Conservation (phyloP, 2,329 filamentous ascomycete species). For the Fusarium sp. region DNA sequence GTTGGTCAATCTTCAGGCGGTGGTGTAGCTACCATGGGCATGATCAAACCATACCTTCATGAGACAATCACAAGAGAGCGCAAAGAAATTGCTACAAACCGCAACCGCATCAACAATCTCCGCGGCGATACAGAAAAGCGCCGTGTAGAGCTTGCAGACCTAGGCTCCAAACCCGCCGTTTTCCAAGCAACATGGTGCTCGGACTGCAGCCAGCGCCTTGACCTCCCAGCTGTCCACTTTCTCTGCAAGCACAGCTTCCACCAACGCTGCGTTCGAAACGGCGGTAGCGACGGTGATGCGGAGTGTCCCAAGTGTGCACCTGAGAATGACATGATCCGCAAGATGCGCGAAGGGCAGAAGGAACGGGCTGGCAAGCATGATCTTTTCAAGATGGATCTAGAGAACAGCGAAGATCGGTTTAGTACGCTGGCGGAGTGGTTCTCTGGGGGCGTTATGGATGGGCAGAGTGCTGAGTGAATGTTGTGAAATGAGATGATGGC, state of each 20-base stretch:
- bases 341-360: conserved; percentile 85
- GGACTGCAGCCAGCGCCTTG: conserved; percentile 79
- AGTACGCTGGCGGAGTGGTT: conserved; percentile 95
- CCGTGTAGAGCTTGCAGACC: conserved; percentile 78
- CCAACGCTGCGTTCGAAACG: conserved; percentile 77
- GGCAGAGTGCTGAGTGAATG: conserved; percentile 46
- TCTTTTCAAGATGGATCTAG: conserved; percentile 83
- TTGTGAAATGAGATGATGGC: background rate
- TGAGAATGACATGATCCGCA: conserved; percentile 87
- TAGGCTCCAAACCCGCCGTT: conserved; percentile 81
- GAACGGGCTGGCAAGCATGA: conserved; percentile 90
- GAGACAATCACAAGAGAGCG: conserved; percentile 90
- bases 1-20: conserved; percentile 62
- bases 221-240: conserved; percentile 93
- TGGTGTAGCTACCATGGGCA: conserved; percentile 92
- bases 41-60: conserved; percentile 92
- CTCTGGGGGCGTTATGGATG: conserved; percentile 86
- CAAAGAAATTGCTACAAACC: conserved; percentile 82
- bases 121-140: conserved; percentile 84
- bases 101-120: conserved; percentile 83
- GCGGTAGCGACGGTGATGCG: conserved; percentile 65
- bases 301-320: conserved; percentile 89
- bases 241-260: conserved; percentile 98
- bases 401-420: conserved; percentile 82
- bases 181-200: conserved; percentile 92